These are phyloP conservation scores for Phytophthora uliginosa DNA, from an alignment of 352 stramenopile species.

Conservation along the genomic window DNA sequence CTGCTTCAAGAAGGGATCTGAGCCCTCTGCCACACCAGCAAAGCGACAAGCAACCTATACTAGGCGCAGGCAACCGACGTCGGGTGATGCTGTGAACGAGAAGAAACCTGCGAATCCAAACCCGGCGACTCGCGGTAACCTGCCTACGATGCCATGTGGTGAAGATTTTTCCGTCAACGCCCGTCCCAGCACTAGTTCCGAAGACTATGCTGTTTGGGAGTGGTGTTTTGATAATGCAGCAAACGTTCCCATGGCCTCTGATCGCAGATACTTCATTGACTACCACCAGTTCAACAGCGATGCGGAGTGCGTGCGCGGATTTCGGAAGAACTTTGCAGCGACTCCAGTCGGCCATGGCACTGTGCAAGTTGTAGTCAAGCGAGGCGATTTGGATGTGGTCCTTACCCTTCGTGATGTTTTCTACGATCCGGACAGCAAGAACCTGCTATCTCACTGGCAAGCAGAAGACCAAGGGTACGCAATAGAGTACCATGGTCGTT, in stretches of 20 bases:
- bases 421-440: not conserved
- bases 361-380: slow-evolving; percentile 3
- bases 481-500: not conserved
- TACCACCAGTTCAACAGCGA: slow-evolving; percentile 4
- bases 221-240: slow-evolving; percentile 19
- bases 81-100: too few species aligned
- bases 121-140: too few species aligned
- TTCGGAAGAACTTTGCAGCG: slow-evolving; percentile 13
- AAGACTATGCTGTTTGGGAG: not conserved
- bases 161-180: too few species aligned
- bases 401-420: not conserved
- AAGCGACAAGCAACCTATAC: not conserved
- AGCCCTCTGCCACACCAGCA: not conserved
- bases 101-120: too few species aligned
- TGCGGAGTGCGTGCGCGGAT: slow-evolving; percentile 1
- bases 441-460: not conserved
- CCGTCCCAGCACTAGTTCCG: too few species aligned
- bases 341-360: not conserved
- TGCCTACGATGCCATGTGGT: too few species aligned
- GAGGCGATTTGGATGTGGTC: too few species aligned
- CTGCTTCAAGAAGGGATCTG: not conserved
- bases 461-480: not conserved
- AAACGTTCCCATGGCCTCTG: slow-evolving; percentile 10
- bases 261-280: slow-evolving; percentile 12
- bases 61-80: too few species aligned